A percentile compares a stretch with the other conserved stretches of the same genome.
phyloP scores from a whole-genome alignment of 2,329 filamentous ascomycete genomes.

The Graphilbum fragrans region DNA sequence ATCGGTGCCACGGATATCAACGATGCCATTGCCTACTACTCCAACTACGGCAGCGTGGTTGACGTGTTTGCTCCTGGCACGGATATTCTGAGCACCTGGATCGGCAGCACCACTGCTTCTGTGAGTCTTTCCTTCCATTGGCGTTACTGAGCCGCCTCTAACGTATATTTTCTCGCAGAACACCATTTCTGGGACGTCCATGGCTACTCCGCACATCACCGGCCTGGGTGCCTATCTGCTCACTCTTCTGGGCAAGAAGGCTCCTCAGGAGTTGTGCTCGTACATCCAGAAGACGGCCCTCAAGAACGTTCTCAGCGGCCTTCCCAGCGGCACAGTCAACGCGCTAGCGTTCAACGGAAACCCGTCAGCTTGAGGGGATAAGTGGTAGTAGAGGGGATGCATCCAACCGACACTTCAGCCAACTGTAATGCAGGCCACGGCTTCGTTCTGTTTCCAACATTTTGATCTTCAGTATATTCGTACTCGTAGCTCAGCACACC shows the following conservation, averaged over 20 bases:
- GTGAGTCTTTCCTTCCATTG: constrained; percentile 4
- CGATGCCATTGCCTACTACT: constrained; percentile 32
- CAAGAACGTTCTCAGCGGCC: constrained; percentile 25
- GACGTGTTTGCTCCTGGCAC: constrained; percentile 40
- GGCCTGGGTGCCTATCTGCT: constrained; percentile 27
- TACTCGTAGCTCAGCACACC: no score
- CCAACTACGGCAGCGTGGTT: constrained; percentile 37
- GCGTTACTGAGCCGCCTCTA: not conserved
- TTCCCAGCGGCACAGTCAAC: constrained; percentile 35
- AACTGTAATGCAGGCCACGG: no score
- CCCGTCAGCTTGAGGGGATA: no score
- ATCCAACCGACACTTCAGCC: no score
- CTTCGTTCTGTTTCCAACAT: no score
- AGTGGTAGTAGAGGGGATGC: no score
- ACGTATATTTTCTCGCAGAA: constrained; percentile 11
- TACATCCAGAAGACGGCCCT: constrained; percentile 31
- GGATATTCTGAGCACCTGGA: constrained; percentile 34
- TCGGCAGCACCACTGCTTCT: constrained; percentile 23
- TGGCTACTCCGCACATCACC: constrained; percentile 22
- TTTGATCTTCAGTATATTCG: no score
- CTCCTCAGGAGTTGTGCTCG: constrained; percentile 32
- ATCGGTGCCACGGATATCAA: constrained; percentile 33
- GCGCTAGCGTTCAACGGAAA: constrained; percentile 43
- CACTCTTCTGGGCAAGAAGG: constrained; percentile 25
- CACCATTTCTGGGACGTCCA: constrained; percentile 34